Conservation (phyloP, 169 alveolate genomes). For the Eimeria praecox region DNA sequence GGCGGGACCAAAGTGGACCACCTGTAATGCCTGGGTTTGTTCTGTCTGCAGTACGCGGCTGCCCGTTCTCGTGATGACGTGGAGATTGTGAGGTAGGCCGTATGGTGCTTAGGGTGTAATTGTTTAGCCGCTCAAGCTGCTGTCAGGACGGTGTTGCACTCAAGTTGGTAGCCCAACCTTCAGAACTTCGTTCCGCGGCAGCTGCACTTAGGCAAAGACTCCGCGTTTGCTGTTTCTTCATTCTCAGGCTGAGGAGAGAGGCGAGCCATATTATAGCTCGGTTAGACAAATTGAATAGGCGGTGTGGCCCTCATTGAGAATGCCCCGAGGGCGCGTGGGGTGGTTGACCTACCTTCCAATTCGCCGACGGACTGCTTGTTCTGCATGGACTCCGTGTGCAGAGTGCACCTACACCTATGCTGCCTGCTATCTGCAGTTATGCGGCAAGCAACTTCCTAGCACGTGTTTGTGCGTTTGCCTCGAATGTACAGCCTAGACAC, state of each 20-base stretch:
- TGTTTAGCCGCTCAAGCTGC: neutral
- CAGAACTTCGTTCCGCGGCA: neutral
- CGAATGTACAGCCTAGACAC: neutral
- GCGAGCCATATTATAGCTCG: conserved; percentile 51
- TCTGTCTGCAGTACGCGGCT: conserved; percentile 43
- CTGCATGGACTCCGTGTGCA: neutral
- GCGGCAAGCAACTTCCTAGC: neutral
- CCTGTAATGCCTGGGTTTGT: neutral
- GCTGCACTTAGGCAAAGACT: neutral
- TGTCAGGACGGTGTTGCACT: neutral
- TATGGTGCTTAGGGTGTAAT: neutral
- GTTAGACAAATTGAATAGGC: conserved; percentile 12
- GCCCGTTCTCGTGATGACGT: conserved; percentile 71
- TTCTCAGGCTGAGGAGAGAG: conserved; percentile 52
- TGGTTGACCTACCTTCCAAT: neutral
- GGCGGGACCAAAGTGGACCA: neutral
- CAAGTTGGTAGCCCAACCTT: neutral
- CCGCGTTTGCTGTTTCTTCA: neutral
- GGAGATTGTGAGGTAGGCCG: conserved; percentile 43
- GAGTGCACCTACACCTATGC: neutral
- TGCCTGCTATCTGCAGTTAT: neutral
- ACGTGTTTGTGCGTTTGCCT: too few species aligned
- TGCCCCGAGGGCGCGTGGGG: neutral
- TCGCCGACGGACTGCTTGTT: neutral
- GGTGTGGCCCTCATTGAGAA: neutral